Evolutionary conservation across 2,329 filamentous ascomycete species (phyloP), one percentile per base, ranked within the genome.

Genomic region (Fusarium incarnatum): DNA sequence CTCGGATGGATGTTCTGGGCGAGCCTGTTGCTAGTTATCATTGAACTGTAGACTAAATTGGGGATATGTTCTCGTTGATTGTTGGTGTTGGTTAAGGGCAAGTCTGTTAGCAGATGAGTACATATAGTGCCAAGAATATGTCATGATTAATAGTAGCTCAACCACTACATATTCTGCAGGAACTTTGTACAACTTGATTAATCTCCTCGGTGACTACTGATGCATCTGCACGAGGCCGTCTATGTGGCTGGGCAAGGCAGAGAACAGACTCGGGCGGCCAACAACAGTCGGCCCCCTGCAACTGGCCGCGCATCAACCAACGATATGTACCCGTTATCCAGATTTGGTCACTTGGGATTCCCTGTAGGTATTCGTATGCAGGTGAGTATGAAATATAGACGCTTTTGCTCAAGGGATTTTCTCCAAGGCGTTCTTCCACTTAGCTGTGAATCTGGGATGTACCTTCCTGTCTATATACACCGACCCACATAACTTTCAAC

Each of bases 21-120:
- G 50, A 70, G 52, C 49, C 70, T 16, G 59, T 67, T 56, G 45
- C 70, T 20, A 69, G 58, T 48, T 72, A 72, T 30, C 52, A 27
- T 42, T 70, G 49, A 64, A 32, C 45, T 44, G 10, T 37, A n/a
- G 34, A 37, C 34, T n/a, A 3, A n/a, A 37, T 37, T n/a, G 6
- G 18, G 18, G 18, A 12, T n/a, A 37, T 7, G 6, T 37, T n/a
- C 34, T 37, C 18, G 18, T n/a, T n/a, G 18, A 37, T 37, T 3
- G 18, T n/a, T 37, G 18, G 34, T 37, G 34, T n/a, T 37, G 34
- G 18, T 6, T 37, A 12, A 4, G 18, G 10, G 34, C 18, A n/a
- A n/a, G 18, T 12, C 34, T n/a, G 34, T 37, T n/a, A 37, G 34
- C 18, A 37, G 18, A 34, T 34, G 32, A 34, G 32, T 34, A 34